Evolutionary conservation across 139 green algal species (phyloP).

Genomic region (Tetradesmus obliquus): DNA sequence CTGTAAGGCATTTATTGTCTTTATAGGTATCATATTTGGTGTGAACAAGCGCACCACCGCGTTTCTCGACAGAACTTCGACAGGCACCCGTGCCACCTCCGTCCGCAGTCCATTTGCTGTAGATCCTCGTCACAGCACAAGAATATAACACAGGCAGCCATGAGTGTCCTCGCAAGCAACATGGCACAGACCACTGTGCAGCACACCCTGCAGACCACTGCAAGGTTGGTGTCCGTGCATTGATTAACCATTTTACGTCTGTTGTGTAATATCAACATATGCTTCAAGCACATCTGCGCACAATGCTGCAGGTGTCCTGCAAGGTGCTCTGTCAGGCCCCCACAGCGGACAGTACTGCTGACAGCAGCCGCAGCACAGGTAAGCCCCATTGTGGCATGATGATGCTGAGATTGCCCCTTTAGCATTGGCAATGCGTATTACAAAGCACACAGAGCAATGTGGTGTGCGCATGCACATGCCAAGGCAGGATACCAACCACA

Average conservation of each 20-base stretch:
- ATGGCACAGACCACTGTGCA: background rate
- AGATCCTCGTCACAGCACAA: background rate
- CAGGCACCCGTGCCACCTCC: background rate
- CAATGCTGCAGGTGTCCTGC: background rate
- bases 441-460: background rate
- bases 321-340: background rate
- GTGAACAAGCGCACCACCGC: background rate
- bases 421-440: background rate
- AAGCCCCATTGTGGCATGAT: background rate
- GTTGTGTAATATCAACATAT: background rate
- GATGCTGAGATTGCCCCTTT: background rate
- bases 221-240: background rate
- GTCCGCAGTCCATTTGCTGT: background rate
- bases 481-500: background rate
- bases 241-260: background rate
- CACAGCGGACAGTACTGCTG: background rate
- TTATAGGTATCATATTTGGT: background rate
- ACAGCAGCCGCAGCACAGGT: constrained; percentile 1
- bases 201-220: background rate
- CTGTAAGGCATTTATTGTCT: background rate
- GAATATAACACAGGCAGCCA: background rate
- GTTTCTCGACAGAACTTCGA: background rate
- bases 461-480: background rate
- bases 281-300: background rate
- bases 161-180: background rate